These are phyloP conservation scores for Aureobasidium mangrovei DNA, from an alignment of 2,329 filamentous ascomycete genomes.

Conservation along the genomic window DNA sequence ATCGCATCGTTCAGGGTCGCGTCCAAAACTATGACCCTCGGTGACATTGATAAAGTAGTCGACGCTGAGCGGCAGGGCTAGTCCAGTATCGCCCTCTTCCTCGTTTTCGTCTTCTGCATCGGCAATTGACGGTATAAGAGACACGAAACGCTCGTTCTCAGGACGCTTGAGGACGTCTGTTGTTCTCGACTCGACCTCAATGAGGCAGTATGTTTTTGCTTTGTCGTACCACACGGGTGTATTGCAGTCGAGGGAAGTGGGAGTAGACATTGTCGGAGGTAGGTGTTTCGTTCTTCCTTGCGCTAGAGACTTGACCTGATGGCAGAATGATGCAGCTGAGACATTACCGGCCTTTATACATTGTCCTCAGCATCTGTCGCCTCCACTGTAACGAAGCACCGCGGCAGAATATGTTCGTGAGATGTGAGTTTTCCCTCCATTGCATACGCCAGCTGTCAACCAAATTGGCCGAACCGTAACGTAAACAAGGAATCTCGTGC, in stretches of 20 bases:
- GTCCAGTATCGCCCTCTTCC: slow-evolving; percentile 1
- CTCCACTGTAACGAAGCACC: slow-evolving; percentile 9
- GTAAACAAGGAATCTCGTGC: background rate
- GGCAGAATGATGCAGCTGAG: background rate
- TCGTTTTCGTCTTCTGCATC: background rate
- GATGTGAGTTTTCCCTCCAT: background rate
- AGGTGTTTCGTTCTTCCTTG: background rate
- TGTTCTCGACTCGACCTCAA: background rate
- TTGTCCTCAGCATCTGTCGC: background rate
- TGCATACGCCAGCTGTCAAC: slow-evolving; percentile 4
- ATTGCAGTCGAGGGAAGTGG: background rate
- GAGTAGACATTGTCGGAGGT: background rate
- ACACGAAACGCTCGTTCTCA: slow-evolving; percentile 1
- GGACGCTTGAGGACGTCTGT: background rate
- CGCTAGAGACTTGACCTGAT: too few relatives aligned
- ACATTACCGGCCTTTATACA: background rate
- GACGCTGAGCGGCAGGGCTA: background rate
- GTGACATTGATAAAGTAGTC: slow-evolving; percentile 3
- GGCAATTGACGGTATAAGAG: background rate
- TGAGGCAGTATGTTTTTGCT: slow-evolving; percentile 9
- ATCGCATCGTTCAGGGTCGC: slow-evolving; percentile 1
- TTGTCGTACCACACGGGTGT: background rate
- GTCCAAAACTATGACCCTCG: slow-evolving; percentile 4
- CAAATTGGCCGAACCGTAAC: background rate
- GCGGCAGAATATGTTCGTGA: background rate